Evolutionary conservation across 352 stramenopile genomes (phyloP).

Genomic region (Globisporangium emineosum): DNA sequence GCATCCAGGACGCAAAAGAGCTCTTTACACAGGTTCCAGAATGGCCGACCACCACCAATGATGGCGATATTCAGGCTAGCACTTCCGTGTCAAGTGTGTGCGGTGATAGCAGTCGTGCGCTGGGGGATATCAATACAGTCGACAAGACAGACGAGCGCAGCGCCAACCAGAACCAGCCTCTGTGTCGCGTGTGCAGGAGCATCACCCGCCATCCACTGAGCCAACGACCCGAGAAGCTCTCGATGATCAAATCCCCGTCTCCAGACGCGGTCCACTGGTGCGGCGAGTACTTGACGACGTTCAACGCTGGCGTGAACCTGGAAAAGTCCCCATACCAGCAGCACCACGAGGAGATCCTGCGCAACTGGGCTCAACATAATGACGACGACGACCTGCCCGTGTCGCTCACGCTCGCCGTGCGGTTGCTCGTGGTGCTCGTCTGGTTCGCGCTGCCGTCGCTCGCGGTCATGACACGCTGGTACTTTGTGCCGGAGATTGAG

Average conservation of each 20-base stretch:
- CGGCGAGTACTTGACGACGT: slow-evolving; percentile 20
- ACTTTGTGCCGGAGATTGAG: slow-evolving; percentile 12
- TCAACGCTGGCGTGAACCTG: slow-evolving; percentile 4
- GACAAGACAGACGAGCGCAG: too few species aligned
- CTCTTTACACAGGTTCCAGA: slow-evolving; percentile 11
- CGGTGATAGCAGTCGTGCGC: background rate
- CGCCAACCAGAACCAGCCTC: background rate
- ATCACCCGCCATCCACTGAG: background rate
- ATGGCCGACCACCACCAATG: background rate
- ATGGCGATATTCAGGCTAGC: background rate
- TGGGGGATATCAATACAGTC: background rate
- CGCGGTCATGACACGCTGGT: slow-evolving; percentile 10
- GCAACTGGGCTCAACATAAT: background rate
- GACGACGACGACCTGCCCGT: background rate
- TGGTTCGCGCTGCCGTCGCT: slow-evolving; percentile 23
- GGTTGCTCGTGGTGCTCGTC: slow-evolving; percentile 26
- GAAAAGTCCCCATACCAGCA: slow-evolving; percentile 22
- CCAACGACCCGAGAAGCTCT: slow-evolving; percentile 8
- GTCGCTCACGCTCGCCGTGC: slow-evolving; percentile 10
- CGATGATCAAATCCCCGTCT: slow-evolving; percentile 19
- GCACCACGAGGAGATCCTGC: slow-evolving; percentile 23
- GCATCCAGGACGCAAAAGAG: background rate
- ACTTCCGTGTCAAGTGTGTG: background rate
- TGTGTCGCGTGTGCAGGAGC: slow-evolving; percentile 7
- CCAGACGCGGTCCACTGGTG: slow-evolving; percentile 19